Conservation (phyloP, 2,329 filamentous ascomycete species). For the Stemphylium beticola region DNA sequence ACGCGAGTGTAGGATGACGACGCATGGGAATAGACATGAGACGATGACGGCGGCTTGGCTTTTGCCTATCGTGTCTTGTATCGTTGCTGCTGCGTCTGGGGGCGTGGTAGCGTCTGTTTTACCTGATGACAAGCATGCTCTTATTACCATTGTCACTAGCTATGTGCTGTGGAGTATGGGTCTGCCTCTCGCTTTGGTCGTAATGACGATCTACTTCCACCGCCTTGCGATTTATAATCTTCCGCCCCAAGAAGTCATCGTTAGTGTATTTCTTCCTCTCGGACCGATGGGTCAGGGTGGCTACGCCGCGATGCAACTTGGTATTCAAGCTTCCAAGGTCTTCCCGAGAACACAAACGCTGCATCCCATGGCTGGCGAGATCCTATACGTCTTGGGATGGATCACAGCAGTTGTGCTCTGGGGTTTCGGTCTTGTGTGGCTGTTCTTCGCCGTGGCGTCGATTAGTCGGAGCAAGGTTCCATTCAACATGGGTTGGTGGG, state of each 20-base stretch:
- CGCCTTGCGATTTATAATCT: slow-evolving; percentile 70
- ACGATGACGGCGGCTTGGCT: slow-evolving; percentile 69
- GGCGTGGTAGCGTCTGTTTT: slow-evolving; percentile 66
- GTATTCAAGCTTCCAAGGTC: slow-evolving; percentile 51
- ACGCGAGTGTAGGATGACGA: slow-evolving; percentile 31
- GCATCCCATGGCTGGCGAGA: slow-evolving; percentile 54
- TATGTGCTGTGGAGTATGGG: slow-evolving; percentile 74
- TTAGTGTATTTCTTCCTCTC: slow-evolving; percentile 70
- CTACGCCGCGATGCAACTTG: slow-evolving; percentile 62
- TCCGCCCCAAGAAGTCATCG: slow-evolving; percentile 69
- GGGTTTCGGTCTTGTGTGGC: slow-evolving; percentile 62
- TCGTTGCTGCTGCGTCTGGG: slow-evolving; percentile 69
- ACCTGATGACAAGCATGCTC: slow-evolving; percentile 59
- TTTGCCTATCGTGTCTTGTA: slow-evolving; percentile 68
- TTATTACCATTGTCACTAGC: slow-evolving; percentile 66
- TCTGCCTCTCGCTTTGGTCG: slow-evolving; percentile 63
- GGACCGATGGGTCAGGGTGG: slow-evolving; percentile 71
- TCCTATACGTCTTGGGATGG: slow-evolving; percentile 65
- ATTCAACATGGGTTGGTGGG: slow-evolving; percentile 69
- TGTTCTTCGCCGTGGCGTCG: slow-evolving; percentile 59
- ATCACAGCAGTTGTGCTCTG: slow-evolving; percentile 59
- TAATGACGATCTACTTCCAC: slow-evolving; percentile 72
- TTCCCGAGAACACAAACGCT: slow-evolving; percentile 50
- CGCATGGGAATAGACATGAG: slow-evolving; percentile 33
- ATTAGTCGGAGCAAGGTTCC: slow-evolving; percentile 56